Evolutionary conservation across 257 asterid species (phyloP), one percentile per base, ranked within the genome.

Genomic region (Jasminum sambac): DNA sequence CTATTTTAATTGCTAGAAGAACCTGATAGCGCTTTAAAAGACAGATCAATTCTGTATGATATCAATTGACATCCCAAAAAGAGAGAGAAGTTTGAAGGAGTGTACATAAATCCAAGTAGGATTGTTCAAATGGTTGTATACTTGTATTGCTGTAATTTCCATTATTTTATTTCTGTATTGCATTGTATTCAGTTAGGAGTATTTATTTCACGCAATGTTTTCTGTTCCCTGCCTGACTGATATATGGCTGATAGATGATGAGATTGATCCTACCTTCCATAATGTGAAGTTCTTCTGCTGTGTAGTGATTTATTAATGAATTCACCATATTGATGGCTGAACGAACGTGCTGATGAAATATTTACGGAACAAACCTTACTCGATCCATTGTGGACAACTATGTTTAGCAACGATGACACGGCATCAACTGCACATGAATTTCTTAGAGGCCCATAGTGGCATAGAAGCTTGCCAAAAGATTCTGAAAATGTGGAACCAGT

Each of bases 401-500:
- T 83, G 78, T 76, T 81, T 77, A 79, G 83, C 70, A 82, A 81
- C 79, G 88, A 85, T 58, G 92, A 85, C 30, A 73, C 67, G 48
- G 70, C 76, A 48, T 79, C 93, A 62, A 76, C 79, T 58, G 95
- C 89, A 17, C 84, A 62, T 67, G 77, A 75, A 14, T 90, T 89
- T 78, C 78, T n/a, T 95, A 76, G 95, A 87, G 78, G 86, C 83
- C 67, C 77, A 88, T 67, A 75, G 75, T 67, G 89, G 85, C 23
- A 64, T 80, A n/a, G 97, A 91, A 71, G 81, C 66, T 69, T 88
- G 95, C 74, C 80, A 80, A 71, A 81, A 84, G 60, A 63, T 95
- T 75, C 72, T 83, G 74, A 77, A 83, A 17, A 71, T 39, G 80
- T 86, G 92, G 92, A 72, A 79, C 65, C 78, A 92, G 98, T 94